Conservation (phyloP, 202 grass and related monocot genomes). For the Dendrocalamus latiflorus region DNA sequence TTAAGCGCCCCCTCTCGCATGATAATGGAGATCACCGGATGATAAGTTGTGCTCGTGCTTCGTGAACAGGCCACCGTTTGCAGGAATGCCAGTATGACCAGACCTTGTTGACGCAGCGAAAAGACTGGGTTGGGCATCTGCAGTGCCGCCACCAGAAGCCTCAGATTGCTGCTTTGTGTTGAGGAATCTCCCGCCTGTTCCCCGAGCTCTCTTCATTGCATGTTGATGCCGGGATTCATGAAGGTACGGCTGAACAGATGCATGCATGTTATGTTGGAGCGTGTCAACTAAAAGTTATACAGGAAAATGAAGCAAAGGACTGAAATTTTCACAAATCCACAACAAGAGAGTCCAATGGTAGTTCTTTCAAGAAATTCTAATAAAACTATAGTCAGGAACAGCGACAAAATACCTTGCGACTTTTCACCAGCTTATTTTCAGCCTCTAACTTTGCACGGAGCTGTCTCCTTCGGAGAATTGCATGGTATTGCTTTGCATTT, state of each 20-base stretch:
- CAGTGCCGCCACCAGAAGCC: not conserved
- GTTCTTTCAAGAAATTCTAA: not conserved
- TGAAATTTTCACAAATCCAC: not conserved
- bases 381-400: not conserved
- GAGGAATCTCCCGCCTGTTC: conserved; percentile 83
- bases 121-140: not conserved
- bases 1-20: conserved; percentile 33
- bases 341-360: not conserved
- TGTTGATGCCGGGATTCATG: conserved; percentile 90
- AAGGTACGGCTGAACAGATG: conserved; percentile 55
- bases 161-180: conserved; percentile 81
- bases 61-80: conserved; percentile 27
- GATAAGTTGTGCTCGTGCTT: conserved; percentile 39
- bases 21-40: conserved; percentile 33
- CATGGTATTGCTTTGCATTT: conserved; percentile 82
- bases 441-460: conserved; percentile 82
- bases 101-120: not conserved
- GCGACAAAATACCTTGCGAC: conserved; percentile 51
- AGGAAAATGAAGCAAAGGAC: not conserved
- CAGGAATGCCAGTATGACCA: not conserved
- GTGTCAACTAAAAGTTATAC: not conserved
- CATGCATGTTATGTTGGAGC: not conserved
- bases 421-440: conserved; percentile 77
- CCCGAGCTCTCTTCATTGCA: conserved; percentile 87
- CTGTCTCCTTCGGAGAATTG: conserved; percentile 81